Percentiles rank a stretch among this genome's conserved stretches.
Conservation (phyloP, 2,329 filamentous ascomycete species). For the Cladorrhinum sp. region DNA sequence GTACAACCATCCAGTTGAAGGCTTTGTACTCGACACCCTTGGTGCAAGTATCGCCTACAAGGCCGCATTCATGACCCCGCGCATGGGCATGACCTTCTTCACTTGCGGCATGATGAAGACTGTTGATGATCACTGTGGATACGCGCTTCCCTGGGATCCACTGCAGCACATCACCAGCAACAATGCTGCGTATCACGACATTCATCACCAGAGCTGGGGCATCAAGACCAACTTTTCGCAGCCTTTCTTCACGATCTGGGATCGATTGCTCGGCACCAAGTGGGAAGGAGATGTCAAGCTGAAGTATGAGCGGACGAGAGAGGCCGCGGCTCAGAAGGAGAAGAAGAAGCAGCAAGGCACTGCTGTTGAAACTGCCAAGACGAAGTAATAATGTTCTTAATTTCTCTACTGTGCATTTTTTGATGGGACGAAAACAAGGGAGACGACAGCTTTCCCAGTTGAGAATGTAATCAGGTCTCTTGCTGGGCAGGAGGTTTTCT, state of each 20-base stretch:
- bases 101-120: conserved; percentile 89
- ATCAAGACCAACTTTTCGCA: conserved; percentile 95
- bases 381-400: background rate
- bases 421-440: background rate
- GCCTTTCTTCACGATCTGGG: conserved; percentile 96
- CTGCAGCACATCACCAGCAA: conserved; percentile 89
- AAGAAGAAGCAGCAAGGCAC: conserved; percentile 8
- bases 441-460: background rate
- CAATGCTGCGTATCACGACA: conserved; percentile 95
- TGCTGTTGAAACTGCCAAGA: background rate
- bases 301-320: conserved; percentile 42
- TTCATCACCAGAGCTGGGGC: conserved; percentile 98
- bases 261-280: conserved; percentile 74
- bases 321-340: conserved; percentile 41
- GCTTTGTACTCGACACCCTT: conserved; percentile 87
- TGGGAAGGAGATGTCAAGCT: conserved; percentile 64
- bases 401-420: background rate
- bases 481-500: background rate
- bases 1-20: conserved; percentile 95
- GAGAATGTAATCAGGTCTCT: background rate
- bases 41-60: conserved; percentile 85
- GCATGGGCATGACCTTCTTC: conserved; percentile 89
- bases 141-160: conserved; percentile 92
- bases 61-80: conserved; percentile 73
- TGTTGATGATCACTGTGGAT: conserved; percentile 96